A percentile compares a stretch with the other conserved stretches of the same genome.
These are phyloP conservation scores for Volvox africanus DNA, from an alignment of 139 green algal species.

Conservation along the genomic window DNA sequence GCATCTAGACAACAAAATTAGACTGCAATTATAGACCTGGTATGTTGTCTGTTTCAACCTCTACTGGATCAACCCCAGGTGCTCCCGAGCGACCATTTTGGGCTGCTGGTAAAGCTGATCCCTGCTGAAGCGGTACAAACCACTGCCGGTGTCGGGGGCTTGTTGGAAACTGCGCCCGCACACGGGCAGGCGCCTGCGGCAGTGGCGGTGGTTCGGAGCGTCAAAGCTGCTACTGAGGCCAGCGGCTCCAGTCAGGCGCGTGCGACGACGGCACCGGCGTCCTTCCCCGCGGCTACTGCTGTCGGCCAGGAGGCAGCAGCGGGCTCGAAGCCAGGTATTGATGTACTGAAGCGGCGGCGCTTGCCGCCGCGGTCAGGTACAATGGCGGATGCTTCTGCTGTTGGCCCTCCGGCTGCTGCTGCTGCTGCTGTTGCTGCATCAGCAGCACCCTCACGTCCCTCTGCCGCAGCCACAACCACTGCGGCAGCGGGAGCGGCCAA, in stretches of 20 bases:
- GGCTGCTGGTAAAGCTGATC: constrained; percentile 62
- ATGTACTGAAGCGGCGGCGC: too few relatives aligned
- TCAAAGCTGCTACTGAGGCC: background rate
- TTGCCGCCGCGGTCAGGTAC: too few relatives aligned
- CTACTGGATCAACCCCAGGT: too few relatives aligned
- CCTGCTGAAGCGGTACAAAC: background rate
- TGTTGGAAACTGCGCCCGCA: background rate
- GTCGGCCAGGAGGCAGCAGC: background rate
- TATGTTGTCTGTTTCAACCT: too few relatives aligned
- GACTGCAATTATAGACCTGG: too few relatives aligned
- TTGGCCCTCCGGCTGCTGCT: background rate
- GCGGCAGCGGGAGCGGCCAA: too few relatives aligned
- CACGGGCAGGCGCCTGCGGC: background rate
- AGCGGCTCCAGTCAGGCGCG: background rate
- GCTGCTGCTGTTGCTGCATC: background rate
- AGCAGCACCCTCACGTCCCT: too few relatives aligned
- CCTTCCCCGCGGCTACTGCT: background rate
- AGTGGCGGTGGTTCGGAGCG: too few relatives aligned
- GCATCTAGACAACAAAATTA: too few relatives aligned
- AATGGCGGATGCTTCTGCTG: too few relatives aligned
- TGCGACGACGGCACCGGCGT: background rate
- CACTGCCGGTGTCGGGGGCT: background rate
- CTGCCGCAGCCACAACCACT: too few relatives aligned
- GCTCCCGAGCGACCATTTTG: constrained; percentile 78
- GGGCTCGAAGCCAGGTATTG: too few relatives aligned